phyloP scores from a whole-genome alignment of 2,329 filamentous ascomycete genomes.

The Stagonosporopsis cucurbitacearum region DNA sequence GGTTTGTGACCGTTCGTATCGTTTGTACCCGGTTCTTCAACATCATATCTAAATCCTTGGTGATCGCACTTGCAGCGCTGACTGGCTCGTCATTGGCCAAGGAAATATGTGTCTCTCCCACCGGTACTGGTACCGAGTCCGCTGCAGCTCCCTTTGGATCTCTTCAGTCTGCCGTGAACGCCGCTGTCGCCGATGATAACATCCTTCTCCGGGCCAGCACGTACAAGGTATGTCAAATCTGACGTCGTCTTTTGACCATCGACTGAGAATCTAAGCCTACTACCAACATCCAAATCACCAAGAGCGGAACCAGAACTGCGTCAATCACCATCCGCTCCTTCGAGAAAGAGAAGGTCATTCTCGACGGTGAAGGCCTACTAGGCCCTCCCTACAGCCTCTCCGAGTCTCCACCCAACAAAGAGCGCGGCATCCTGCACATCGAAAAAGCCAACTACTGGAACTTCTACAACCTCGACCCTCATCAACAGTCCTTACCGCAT shows the following conservation, averaged over 20 bases:
- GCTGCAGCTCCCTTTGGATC: slow-evolving; percentile 52
- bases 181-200: slow-evolving; percentile 55
- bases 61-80: slow-evolving; percentile 1
- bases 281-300: slow-evolving; percentile 56
- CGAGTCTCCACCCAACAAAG: slow-evolving; percentile 38
- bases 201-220: slow-evolving; percentile 56
- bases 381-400: slow-evolving; percentile 19
- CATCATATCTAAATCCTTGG: neutral
- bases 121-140: slow-evolving; percentile 50
- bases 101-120: slow-evolving; percentile 56
- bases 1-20: neutral
- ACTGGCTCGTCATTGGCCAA: slow-evolving; percentile 6
- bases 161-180: slow-evolving; percentile 56
- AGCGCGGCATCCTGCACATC: slow-evolving; percentile 59
- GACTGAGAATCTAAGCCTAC: slow-evolving; percentile 37
- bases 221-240: slow-evolving; percentile 38
- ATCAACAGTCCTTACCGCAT: slow-evolving; percentile 50
- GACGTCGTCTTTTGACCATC: no score
- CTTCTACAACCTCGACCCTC: slow-evolving; percentile 51
- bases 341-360: slow-evolving; percentile 20
- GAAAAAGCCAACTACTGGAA: slow-evolving; percentile 56
- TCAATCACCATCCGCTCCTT: slow-evolving; percentile 20
- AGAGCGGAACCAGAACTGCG: slow-evolving; percentile 40
- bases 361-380: slow-evolving; percentile 20
- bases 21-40: neutral